A percentile compares a stretch with the other conserved stretches of the same genome.
phyloP scores from a whole-genome alignment of 139 green algal genomes.

The Eudorina sp. region DNA sequence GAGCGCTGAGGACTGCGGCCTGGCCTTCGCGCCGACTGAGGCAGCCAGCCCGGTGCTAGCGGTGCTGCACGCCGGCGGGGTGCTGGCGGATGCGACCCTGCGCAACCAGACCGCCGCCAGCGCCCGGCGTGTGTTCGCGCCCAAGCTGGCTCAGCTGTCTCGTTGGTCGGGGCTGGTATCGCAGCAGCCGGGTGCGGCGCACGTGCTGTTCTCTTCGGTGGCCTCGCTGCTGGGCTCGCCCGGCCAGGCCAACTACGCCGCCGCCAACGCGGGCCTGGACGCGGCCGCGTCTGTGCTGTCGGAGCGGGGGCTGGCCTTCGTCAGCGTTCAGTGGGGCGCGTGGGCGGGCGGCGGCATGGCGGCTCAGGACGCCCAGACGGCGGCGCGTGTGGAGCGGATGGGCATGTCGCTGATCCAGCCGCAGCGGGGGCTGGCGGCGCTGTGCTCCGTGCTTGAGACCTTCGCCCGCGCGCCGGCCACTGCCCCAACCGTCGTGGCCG shows the following conservation, averaged over 20 bases:
- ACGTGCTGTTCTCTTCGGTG: conserved; percentile 78
- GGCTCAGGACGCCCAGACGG: conserved; percentile 55
- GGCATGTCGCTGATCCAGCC: conserved; percentile 72
- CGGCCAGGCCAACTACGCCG: conserved; percentile 88
- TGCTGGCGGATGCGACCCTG: conserved; percentile 73
- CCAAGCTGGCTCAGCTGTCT: conserved; percentile 65
- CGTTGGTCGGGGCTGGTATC: neutral
- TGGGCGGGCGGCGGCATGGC: conserved; percentile 80
- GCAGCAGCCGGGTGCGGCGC: conserved; percentile 46
- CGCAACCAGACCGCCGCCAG: conserved; percentile 60
- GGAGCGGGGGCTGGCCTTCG: conserved; percentile 60
- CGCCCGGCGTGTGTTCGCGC: conserved; percentile 61
- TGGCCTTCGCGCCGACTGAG: neutral
- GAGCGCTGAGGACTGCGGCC: conserved; percentile 13
- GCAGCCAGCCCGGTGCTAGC: conserved; percentile 19
- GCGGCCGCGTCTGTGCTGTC: conserved; percentile 36
- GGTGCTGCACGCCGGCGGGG: conserved; percentile 74
- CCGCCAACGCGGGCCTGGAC: conserved; percentile 85
- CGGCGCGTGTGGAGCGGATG: conserved; percentile 66
- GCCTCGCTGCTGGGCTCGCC: conserved; percentile 79
- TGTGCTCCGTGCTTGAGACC: neutral
- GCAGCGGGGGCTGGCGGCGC: conserved; percentile 41
- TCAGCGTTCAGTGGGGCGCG: conserved; percentile 86
- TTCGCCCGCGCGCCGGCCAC: neutral
- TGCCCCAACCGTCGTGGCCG: conserved; percentile 1